Percentiles rank a stretch among this genome's conserved stretches.
Evolutionary conservation across 2,329 filamentous ascomycete genomes (phyloP).

Genomic region (Cryphonectria nitschkei): DNA sequence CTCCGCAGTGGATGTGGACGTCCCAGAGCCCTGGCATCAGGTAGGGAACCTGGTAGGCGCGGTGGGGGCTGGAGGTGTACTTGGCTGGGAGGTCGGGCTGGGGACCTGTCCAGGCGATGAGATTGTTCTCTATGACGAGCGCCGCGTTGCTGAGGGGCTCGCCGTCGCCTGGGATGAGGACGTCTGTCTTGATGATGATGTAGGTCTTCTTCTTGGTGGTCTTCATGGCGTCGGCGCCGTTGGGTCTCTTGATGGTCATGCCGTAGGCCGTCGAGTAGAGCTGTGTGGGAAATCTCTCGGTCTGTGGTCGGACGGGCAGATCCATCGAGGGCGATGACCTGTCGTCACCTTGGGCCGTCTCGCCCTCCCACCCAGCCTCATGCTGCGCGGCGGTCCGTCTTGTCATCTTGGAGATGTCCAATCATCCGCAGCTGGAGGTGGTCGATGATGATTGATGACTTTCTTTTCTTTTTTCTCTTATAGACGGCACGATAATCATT

Average conservation of each 20-base stretch:
- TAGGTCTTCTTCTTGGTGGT: conserved; percentile 35
- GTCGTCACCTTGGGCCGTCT: neutral
- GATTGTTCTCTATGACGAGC: conserved; percentile 42
- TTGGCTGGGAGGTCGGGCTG: conserved; percentile 35
- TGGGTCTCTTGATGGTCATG: conserved; percentile 18
- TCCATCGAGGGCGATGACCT: neutral
- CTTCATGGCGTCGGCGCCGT: neutral
- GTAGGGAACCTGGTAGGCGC: conserved; percentile 35
- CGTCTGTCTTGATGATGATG: conserved; percentile 40
- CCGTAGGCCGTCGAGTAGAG: conserved; percentile 26
- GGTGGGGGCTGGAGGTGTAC: conserved; percentile 37
- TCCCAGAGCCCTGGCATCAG: conserved; percentile 44
- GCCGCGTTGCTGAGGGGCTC: conserved; percentile 39
- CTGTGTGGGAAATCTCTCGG: conserved; percentile 11
- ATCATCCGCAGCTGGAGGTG: no score
- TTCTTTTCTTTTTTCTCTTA: neutral
- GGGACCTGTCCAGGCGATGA: conserved; percentile 45
- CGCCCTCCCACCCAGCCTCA: neutral
- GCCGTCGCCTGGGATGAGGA: conserved; percentile 45
- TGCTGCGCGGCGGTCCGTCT: conserved; percentile 1
- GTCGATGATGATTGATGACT: no score
- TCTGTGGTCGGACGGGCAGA: conserved; percentile 9
- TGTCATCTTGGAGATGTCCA: conserved; percentile 7
- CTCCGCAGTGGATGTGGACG: conserved; percentile 40
- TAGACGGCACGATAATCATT: neutral